Percentiles rank a stretch among this genome's conserved stretches.
Conservation (phyloP, 139 green algal species). For the Haematococcus sp. region DNA sequence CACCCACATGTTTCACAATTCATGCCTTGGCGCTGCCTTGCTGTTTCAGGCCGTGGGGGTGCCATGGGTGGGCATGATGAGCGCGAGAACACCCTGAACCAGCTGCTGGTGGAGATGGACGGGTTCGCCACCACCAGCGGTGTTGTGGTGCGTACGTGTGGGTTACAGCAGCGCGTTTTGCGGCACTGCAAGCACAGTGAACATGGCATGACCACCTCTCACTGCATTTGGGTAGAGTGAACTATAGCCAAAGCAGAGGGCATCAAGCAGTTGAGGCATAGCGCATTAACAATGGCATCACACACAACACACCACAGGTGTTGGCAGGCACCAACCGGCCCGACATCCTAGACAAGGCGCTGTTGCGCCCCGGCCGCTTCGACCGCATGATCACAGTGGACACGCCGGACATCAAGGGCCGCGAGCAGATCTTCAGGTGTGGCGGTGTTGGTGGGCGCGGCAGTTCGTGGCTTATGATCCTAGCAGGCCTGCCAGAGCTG, state of each 20-base stretch:
- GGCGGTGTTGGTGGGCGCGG: slow-evolving; percentile 7
- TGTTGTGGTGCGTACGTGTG: slow-evolving; percentile 4
- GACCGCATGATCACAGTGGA: slow-evolving; percentile 97
- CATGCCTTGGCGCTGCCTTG: no score
- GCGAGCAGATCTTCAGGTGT: slow-evolving; percentile 93
- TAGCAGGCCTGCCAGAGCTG: no score
- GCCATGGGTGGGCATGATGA: slow-evolving; percentile 95
- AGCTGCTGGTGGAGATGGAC: slow-evolving; percentile 97
- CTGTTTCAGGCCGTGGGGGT: slow-evolving; percentile 57
- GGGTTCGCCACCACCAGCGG: slow-evolving; percentile 48
- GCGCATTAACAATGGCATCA: no score
- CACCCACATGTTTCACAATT: no score
- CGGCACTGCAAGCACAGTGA: no score
- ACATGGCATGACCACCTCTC: no score
- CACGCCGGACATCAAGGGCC: slow-evolving; percentile 92
- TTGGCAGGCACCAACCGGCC: slow-evolving; percentile 97
- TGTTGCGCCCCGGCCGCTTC: slow-evolving; percentile 94
- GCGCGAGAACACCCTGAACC: slow-evolving; percentile 98
- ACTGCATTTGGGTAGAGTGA: no score
- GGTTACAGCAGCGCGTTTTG: no score
- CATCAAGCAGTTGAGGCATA: no score
- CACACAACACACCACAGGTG: no score
- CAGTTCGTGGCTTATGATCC: slow-evolving; percentile 12
- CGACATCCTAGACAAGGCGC: slow-evolving; percentile 96
- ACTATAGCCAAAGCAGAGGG: no score